Conservation (phyloP, 768 basidiomycete genomes). For the Amanita molliuscula region DNA sequence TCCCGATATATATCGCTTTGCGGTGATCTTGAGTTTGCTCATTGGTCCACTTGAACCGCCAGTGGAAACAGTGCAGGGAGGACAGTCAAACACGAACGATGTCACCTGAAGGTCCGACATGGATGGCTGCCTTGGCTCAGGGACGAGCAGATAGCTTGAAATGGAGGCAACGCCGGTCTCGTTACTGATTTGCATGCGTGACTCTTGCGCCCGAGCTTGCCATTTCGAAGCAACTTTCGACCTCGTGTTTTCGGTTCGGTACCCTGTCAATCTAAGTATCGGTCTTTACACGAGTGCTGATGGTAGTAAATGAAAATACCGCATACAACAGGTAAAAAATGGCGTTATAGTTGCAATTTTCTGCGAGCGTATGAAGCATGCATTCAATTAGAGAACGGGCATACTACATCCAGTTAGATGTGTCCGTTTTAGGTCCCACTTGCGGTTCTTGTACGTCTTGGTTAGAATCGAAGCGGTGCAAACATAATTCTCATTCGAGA, state of each 20-base stretch:
- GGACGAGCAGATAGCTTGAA: not conserved
- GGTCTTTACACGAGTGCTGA: slow-evolving; percentile 1
- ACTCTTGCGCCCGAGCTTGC: not conserved
- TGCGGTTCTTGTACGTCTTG: no score
- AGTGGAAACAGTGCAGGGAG: not conserved
- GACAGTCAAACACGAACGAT: slow-evolving; percentile 3
- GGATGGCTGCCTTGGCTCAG: no score
- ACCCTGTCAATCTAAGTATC: slow-evolving; percentile 3
- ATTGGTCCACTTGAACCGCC: not conserved
- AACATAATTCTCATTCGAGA: no score
- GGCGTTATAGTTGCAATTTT: not conserved
- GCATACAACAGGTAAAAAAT: not conserved
- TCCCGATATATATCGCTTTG: slow-evolving; percentile 29
- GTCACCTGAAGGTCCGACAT: slow-evolving; percentile 3
- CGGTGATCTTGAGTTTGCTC: slow-evolving; percentile 27
- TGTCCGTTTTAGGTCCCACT: not conserved
- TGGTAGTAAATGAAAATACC: not conserved
- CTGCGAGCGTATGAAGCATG: not conserved
- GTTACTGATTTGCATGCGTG: slow-evolving; percentile 5
- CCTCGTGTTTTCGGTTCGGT: not conserved
- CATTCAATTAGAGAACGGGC: not conserved
- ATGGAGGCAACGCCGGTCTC: not conserved
- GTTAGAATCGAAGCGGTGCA: no score
- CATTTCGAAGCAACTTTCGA: not conserved
- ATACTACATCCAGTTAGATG: not conserved